Conservation (phyloP, 2,329 filamentous ascomycete genomes). For the Phaeoacremonium minimum region DNA sequence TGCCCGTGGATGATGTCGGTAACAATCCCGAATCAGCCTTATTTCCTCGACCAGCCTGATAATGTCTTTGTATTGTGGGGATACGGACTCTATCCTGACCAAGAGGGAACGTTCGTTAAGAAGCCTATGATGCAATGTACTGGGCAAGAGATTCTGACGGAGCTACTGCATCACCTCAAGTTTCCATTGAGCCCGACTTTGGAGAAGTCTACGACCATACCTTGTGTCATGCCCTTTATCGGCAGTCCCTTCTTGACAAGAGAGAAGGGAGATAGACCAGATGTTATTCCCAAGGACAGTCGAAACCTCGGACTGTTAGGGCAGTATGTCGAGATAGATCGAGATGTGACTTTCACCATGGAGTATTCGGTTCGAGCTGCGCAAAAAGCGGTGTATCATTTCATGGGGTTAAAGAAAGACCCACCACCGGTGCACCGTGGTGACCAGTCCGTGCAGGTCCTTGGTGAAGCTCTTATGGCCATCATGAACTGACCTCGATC, state of each 20-base stretch:
- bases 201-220: slow-evolving; percentile 21
- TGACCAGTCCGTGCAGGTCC: slow-evolving; percentile 15
- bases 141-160: slow-evolving; percentile 27
- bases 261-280: slow-evolving; percentile 23
- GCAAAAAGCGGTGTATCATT: slow-evolving; percentile 6
- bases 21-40: slow-evolving; percentile 30
- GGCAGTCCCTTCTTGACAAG: slow-evolving; percentile 25
- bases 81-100: slow-evolving; percentile 25
- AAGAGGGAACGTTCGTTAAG: slow-evolving; percentile 23
- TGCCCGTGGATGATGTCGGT: slow-evolving; percentile 30
- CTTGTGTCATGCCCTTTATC: slow-evolving; percentile 28
- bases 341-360: slow-evolving; percentile 27
- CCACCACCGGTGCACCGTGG: slow-evolving; percentile 15
- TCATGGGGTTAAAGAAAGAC: slow-evolving; percentile 18
- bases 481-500: slow-evolving; percentile 12
- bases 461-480: slow-evolving; percentile 15
- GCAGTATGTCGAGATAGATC: slow-evolving; percentile 29
- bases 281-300: slow-evolving; percentile 21
- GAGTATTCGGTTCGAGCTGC: slow-evolving; percentile 10
- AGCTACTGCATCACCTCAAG: slow-evolving; percentile 25
- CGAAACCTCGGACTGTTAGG: slow-evolving; percentile 29
- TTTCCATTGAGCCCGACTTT: slow-evolving; percentile 20
- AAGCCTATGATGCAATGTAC: slow-evolving; percentile 31
- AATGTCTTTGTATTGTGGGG: slow-evolving; percentile 28
- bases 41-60: slow-evolving; percentile 26